Evolutionary conservation across 768 basidiomycete species (phyloP), one percentile per base, ranked within the genome.

Genomic region (Tricholoma saponaceum): DNA sequence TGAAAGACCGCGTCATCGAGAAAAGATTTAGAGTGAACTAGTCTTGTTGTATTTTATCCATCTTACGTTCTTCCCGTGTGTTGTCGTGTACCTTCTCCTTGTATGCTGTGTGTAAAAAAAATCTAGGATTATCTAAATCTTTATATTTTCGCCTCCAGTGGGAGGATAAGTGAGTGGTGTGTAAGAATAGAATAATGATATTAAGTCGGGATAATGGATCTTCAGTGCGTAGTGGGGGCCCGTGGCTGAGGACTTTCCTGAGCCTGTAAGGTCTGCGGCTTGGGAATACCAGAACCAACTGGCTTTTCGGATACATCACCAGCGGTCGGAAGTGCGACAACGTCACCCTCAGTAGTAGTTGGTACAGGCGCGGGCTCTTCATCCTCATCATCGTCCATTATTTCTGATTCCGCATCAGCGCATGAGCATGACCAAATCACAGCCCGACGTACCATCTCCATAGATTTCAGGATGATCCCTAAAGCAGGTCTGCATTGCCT

Each of bases 401-500:
- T 84, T 76, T 89, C 86, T 87, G 56, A 20, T 26, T 43, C 37
- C 59, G 4, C 22, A 23, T 46, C 14, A 55, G 14, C 51, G 52
- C 26, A 51, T 33, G 22, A 54, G 26, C 49, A 54, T 54, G 59
- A 54, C 49, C 25, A 50, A 41, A 46, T 23, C 4, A n/a, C 39
- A 26, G 49, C 4, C 39, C 25, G 9, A 71, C 90, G 60, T 73
- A 95, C 95, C 95, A 62, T 93, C 91, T 14, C 87, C 92, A 70
- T 98, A 98, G n/a, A 93, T 80, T 23, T 98, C 95, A 0, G 96
- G 96, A 72, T 98, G 92, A 58, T 84, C 87, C 65, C 95, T 84
- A 81, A 99, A 98, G 80, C 97, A 99, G 55, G 88, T 86, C 68
- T 99, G 97, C 97, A 99, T 99, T 18, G 78, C 86, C 72, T 94